phyloP scores from a whole-genome alignment of 2,329 filamentous ascomycete species.

The Parasarocladium wereldwijsianum region DNA sequence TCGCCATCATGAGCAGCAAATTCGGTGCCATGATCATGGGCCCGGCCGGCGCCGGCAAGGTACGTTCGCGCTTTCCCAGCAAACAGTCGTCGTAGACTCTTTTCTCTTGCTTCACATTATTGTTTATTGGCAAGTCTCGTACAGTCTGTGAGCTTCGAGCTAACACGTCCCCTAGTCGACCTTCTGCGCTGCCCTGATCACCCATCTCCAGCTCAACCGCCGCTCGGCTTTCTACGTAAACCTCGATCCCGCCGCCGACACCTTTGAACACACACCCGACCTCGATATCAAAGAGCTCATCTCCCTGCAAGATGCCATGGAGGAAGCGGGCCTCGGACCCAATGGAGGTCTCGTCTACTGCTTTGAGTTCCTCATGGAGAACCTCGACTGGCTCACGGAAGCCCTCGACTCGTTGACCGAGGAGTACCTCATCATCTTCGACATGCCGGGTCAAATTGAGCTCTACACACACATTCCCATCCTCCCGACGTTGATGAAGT shows the following conservation, averaged over 20 bases:
- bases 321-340: slow-evolving; percentile 77
- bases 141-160: background rate
- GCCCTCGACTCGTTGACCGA: slow-evolving; percentile 76
- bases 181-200: slow-evolving; percentile 86
- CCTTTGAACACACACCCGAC: slow-evolving; percentile 81
- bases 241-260: slow-evolving; percentile 89
- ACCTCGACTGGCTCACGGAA: slow-evolving; percentile 81
- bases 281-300: slow-evolving; percentile 94
- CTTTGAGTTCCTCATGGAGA: slow-evolving; percentile 90
- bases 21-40: slow-evolving; percentile 94
- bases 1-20: slow-evolving; percentile 57
- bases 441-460: slow-evolving; percentile 98
- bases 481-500: slow-evolving; percentile 68
- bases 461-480: slow-evolving; percentile 95
- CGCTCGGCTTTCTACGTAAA: slow-evolving; percentile 98
- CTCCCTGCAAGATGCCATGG: slow-evolving; percentile 90
- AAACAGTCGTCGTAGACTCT: background rate
- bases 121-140: background rate
- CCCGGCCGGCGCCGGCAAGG: slow-evolving; percentile 88
- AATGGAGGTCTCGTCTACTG: slow-evolving; percentile 93
- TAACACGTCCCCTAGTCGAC: slow-evolving; percentile 48
- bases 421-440: slow-evolving; percentile 93
- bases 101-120: background rate
- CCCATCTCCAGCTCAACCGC: slow-evolving; percentile 77
- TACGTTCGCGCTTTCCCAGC: slow-evolving; percentile 21